Conservation (phyloP, 1,139 yeast genomes). For the Scheffersomyces illinoinensis region DNA sequence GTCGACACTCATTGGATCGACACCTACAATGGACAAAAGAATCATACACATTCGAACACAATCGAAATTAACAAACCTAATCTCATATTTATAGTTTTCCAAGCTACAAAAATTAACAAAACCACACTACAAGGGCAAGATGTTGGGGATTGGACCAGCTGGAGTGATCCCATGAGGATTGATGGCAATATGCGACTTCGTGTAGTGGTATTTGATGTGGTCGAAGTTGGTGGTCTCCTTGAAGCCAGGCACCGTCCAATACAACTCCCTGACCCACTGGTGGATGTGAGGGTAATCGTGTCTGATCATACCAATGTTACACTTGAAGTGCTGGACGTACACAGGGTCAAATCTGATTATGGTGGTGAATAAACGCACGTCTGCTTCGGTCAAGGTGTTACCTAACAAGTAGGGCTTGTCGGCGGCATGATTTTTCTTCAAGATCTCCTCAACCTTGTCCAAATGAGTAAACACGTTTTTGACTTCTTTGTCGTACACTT, state of each 20-base stretch:
- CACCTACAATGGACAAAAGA: too few species aligned
- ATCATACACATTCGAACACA: too few species aligned
- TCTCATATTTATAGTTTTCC: not conserved
- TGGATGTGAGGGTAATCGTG: constrained; percentile 76
- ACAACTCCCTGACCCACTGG: constrained; percentile 78
- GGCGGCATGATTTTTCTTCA: constrained; percentile 46
- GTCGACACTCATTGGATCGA: too few species aligned
- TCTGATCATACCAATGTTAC: constrained; percentile 82
- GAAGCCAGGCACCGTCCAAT: constrained; percentile 82
- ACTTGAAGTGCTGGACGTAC: constrained; percentile 92
- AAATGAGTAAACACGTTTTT: constrained; percentile 63
- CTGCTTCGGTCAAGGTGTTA: constrained; percentile 80
- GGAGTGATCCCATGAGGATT: constrained; percentile 88
- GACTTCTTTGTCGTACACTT: constrained; percentile 77
- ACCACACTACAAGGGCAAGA: constrained; percentile 32
- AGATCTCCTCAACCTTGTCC: constrained; percentile 71
- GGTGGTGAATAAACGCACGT: constrained; percentile 78
- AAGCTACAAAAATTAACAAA: not conserved
- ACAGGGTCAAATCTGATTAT: constrained; percentile 88
- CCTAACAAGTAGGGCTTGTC: constrained; percentile 57
- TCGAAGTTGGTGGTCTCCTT: constrained; percentile 79
- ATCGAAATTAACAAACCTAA: too few species aligned
- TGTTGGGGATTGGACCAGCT: constrained; percentile 83
- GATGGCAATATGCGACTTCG: constrained; percentile 74
- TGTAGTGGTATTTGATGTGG: constrained; percentile 89